These are phyloP conservation scores for Tricholoma hemisulphureum DNA, from an alignment of 768 basidiomycete genomes.

Conservation along the genomic window DNA sequence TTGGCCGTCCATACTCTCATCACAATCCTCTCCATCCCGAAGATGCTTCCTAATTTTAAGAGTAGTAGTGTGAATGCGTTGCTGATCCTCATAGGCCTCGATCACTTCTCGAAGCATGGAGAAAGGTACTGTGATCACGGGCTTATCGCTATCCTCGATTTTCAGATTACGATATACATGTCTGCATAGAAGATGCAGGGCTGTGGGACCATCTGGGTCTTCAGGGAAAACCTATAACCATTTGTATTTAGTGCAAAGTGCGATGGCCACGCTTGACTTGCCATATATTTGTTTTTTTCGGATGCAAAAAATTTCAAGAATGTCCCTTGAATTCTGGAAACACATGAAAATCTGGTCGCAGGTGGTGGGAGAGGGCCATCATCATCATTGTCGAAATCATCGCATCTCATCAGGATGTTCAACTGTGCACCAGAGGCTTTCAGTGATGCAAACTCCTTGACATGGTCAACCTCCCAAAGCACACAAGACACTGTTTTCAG, in stretches of 20 bases:
- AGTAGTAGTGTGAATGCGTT: background rate
- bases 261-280: background rate
- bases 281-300: background rate
- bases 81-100: background rate
- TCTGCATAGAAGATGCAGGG: background rate
- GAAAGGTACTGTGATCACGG: background rate
- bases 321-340: background rate
- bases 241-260: background rate
- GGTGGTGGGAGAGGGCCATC: background rate
- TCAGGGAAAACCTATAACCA: background rate
- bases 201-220: background rate
- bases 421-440: background rate
- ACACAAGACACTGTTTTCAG: background rate
- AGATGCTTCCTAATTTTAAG: too few species aligned
- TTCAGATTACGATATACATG: background rate
- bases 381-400: background rate
- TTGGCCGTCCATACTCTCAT: too few species aligned
- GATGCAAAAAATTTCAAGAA: background rate
- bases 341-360: background rate
- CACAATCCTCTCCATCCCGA: too few species aligned
- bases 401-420: background rate
- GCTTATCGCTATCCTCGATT: background rate
- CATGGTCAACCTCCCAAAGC: background rate
- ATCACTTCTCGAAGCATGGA: background rate
- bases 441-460: background rate